These are phyloP conservation scores for Pseudogymnoascus pannorum DNA, from an alignment of 2,329 filamentous ascomycete genomes.

Conservation along the genomic window DNA sequence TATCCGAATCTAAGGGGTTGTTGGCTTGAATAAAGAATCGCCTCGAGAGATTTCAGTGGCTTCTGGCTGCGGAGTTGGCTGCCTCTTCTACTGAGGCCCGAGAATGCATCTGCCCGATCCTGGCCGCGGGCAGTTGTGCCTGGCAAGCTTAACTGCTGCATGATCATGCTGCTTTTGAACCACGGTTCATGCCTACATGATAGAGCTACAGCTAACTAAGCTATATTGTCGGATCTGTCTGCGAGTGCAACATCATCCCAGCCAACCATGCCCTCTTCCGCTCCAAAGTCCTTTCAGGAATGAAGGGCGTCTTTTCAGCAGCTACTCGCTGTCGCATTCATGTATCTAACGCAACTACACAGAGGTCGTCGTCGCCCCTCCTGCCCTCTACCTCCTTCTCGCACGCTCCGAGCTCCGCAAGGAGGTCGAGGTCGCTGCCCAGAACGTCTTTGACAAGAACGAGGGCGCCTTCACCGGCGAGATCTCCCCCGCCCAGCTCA, in stretches of 20 bases:
- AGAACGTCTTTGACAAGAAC: slow-evolving; percentile 97
- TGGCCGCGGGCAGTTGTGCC: background rate
- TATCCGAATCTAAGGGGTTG: background rate
- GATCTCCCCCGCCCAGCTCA: slow-evolving; percentile 85
- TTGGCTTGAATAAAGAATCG: background rate
- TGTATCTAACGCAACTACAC: background rate
- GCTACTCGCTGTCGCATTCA: background rate
- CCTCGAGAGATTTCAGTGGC: background rate
- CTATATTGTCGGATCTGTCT: background rate
- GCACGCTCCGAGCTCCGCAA: slow-evolving; percentile 70
- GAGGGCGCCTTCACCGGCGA: slow-evolving; percentile 97
- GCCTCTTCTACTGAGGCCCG: background rate
- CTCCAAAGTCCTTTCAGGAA: background rate
- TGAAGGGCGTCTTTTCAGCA: background rate
- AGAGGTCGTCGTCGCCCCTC: slow-evolving; percentile 95
- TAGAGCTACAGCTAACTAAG: background rate
- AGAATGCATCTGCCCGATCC: background rate
- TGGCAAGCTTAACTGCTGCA: background rate
- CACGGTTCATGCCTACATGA: background rate
- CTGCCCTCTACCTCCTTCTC: slow-evolving; percentile 81
- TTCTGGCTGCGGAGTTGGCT: background rate
- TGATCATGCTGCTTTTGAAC: background rate
- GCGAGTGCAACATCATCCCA: background rate
- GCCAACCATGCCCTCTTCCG: background rate
- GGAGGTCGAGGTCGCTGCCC: slow-evolving; percentile 78